These are phyloP conservation scores for Saccharum hybrid DNA, from an alignment of 202 grass and related monocot species.

Conservation along the genomic window DNA sequence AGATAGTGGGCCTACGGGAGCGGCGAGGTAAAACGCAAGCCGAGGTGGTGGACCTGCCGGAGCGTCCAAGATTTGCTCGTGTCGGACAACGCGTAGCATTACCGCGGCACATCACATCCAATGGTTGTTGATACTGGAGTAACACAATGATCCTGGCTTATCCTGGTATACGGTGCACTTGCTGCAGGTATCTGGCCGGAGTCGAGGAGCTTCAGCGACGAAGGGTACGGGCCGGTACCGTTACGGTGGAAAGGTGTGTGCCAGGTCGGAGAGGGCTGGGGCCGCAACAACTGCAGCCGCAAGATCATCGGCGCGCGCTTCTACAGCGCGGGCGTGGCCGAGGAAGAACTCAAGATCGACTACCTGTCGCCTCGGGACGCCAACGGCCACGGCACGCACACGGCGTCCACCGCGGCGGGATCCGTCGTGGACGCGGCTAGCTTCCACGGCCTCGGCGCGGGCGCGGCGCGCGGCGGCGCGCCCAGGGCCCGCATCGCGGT, in stretches of 20 bases:
- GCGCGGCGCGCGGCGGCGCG: constrained; percentile 25
- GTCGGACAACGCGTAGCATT: no score
- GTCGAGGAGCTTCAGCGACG: constrained; percentile 58
- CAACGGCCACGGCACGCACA: constrained; percentile 32
- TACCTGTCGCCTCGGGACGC: not conserved
- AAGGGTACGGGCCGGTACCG: constrained; percentile 33
- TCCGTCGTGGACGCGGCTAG: constrained; percentile 9
- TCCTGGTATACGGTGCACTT: no score
- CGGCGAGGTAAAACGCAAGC: no score
- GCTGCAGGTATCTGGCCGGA: not conserved
- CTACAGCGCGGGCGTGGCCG: not conserved
- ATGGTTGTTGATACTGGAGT: no score
- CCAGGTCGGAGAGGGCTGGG: constrained; percentile 28
- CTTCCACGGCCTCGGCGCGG: constrained; percentile 5
- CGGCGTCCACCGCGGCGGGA: constrained; percentile 37
- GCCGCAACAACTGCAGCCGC: constrained; percentile 47
- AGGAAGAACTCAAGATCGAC: accelerated
- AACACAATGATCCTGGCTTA: no score
- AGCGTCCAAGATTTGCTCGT: no score
- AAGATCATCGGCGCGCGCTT: constrained; percentile 66
- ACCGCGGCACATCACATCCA: no score
- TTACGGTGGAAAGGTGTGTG: constrained; percentile 66
- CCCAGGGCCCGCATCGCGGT: constrained; percentile 38
- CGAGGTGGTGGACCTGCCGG: no score
- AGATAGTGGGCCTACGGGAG: no score